Conservation (phyloP, 768 basidiomycete genomes). For the Lactifluus subvellereus region DNA sequence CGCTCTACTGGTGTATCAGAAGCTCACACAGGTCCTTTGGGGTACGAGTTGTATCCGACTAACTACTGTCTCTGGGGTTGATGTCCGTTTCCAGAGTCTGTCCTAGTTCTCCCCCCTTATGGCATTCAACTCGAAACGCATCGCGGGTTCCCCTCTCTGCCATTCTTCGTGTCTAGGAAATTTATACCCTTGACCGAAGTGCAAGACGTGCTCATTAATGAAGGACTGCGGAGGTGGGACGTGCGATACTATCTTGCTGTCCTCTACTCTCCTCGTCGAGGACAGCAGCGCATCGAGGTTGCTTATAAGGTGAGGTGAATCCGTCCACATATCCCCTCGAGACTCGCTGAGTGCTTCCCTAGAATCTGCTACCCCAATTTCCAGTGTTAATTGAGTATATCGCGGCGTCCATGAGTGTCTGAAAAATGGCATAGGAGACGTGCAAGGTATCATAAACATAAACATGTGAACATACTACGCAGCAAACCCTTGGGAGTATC, state of each 20-base stretch:
- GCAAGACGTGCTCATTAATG: slow-evolving; percentile 65
- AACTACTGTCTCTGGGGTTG: neutral
- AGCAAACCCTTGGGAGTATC: neutral
- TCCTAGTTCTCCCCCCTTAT: slow-evolving; percentile 57
- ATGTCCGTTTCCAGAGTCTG: slow-evolving; percentile 48
- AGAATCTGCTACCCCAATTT: slow-evolving; percentile 65
- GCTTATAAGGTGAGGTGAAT: slow-evolving; percentile 51
- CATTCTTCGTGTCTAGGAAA: slow-evolving; percentile 35
- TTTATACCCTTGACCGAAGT: slow-evolving; percentile 56
- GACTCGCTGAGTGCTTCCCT: slow-evolving; percentile 1
- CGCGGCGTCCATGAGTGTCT: slow-evolving; percentile 48
- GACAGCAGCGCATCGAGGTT: slow-evolving; percentile 40
- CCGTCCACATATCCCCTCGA: neutral
- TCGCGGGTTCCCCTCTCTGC: slow-evolving; percentile 44
- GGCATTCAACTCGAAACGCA: slow-evolving; percentile 74
- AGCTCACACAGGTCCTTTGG: slow-evolving; percentile 43
- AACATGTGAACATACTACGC: slow-evolving; percentile 8
- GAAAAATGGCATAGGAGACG: slow-evolving; percentile 3
- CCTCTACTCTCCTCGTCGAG: slow-evolving; percentile 33
- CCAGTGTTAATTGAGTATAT: slow-evolving; percentile 56
- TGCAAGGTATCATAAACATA: slow-evolving; percentile 8
- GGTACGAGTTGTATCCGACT: slow-evolving; percentile 32
- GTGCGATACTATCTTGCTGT: slow-evolving; percentile 62
- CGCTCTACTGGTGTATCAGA: slow-evolving; percentile 31
- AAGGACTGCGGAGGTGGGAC: slow-evolving; percentile 67